A percentile compares a stretch with the other conserved stretches of the same genome.
Conservation (phyloP, 1,284 basidiomycete species). For the Moesziomyces parantarcticus region DNA sequence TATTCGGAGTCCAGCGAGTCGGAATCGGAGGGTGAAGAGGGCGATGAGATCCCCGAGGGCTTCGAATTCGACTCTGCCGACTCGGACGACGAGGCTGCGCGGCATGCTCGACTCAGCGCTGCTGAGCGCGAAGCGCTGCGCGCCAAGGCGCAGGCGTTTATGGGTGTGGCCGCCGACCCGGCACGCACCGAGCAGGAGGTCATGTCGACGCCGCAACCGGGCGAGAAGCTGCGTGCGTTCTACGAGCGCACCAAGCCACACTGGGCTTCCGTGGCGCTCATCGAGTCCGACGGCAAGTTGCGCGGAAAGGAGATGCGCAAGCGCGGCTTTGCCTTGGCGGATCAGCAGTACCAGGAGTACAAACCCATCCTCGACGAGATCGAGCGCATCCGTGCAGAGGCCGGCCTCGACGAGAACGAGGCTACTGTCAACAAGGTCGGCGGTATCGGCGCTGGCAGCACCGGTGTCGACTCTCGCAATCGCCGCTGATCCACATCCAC, state of each 20-base stretch:
- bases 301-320: slow-evolving; percentile 83
- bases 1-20: slow-evolving; percentile 39
- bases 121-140: slow-evolving; percentile 72
- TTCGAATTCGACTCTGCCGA: slow-evolving; percentile 49
- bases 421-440: slow-evolving; percentile 64
- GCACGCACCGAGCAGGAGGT: slow-evolving; percentile 78
- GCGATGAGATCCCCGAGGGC: slow-evolving; percentile 53
- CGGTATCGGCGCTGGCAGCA: slow-evolving; percentile 41
- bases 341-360: slow-evolving; percentile 62
- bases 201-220: slow-evolving; percentile 83
- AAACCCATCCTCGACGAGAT: slow-evolving; percentile 71
- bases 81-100: slow-evolving; percentile 34
- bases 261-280: slow-evolving; percentile 82
- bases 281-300: slow-evolving; percentile 72
- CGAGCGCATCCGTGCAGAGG: slow-evolving; percentile 83
- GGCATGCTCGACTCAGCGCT: slow-evolving; percentile 31
- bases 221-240: slow-evolving; percentile 86
- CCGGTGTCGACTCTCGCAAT: slow-evolving; percentile 49
- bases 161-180: slow-evolving; percentile 78
- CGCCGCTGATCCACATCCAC: slow-evolving; percentile 17
- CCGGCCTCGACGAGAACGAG: slow-evolving; percentile 86
- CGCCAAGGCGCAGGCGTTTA: slow-evolving; percentile 76
- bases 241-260: slow-evolving; percentile 78
- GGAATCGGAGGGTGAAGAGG: slow-evolving; percentile 49
- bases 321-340: slow-evolving; percentile 71